phyloP scores from a whole-genome alignment of 78 protist genomes.

The Dictyostelium brefeldianum region DNA sequence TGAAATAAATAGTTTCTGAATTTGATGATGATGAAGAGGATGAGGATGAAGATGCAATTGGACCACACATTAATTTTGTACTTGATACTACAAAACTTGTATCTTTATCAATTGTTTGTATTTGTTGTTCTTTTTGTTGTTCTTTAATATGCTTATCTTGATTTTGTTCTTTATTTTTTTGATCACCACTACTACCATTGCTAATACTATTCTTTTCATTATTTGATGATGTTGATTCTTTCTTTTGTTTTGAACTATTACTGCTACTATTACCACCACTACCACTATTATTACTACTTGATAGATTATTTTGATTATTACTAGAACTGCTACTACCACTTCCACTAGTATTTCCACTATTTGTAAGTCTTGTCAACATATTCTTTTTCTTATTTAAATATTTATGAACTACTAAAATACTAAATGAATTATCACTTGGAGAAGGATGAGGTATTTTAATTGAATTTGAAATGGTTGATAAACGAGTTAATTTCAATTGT shows the following conservation, averaged over 20 bases:
- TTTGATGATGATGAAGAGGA: slow-evolving; percentile 13
- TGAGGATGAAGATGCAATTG: slow-evolving; percentile 9
- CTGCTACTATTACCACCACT: not conserved
- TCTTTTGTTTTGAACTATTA: not conserved
- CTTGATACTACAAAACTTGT: slow-evolving; percentile 3
- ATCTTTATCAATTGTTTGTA: not conserved
- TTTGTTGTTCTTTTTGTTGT: not conserved
- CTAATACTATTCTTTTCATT: not conserved
- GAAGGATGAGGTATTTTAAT: not conserved
- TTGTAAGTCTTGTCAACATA: slow-evolving; percentile 9
- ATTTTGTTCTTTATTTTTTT: not conserved
- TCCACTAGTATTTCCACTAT: not conserved
- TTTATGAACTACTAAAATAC: slow-evolving; percentile 15
- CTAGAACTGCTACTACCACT: not conserved
- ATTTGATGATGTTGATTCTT: not conserved
- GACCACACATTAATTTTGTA: slow-evolving; percentile 67
- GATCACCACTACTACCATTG: not conserved
- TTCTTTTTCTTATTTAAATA: not conserved
- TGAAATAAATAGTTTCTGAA: not conserved
- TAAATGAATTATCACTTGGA: slow-evolving; percentile 9
- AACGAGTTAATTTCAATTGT: slow-evolving; percentile 36
- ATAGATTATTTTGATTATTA: not conserved
- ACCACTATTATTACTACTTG: not conserved
- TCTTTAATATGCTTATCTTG: not conserved
- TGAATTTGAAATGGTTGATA: slow-evolving; percentile 7